These are phyloP conservation scores for Cladophialophora chaetospira DNA, from an alignment of 2,329 filamentous ascomycete species.

Conservation along the genomic window DNA sequence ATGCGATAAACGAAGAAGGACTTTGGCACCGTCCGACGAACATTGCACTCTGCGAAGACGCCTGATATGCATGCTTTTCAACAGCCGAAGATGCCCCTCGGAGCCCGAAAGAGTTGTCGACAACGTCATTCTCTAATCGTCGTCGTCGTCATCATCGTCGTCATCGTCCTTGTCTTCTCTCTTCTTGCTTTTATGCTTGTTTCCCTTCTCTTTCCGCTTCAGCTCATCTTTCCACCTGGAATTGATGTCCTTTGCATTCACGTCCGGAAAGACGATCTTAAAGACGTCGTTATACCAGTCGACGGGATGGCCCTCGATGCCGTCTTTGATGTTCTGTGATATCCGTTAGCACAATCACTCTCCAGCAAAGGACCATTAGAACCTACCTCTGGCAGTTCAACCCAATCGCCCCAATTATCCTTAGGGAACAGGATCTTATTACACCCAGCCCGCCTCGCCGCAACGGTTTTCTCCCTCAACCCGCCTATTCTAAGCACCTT, in stretches of 20 bases:
- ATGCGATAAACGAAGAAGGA: too few relatives aligned
- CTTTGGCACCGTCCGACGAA: too few relatives aligned
- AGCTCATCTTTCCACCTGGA: slow-evolving; percentile 69
- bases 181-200: slow-evolving; percentile 2
- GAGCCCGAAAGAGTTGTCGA: too few relatives aligned
- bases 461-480: slow-evolving; percentile 94
- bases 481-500: slow-evolving; percentile 96
- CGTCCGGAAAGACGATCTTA: slow-evolving; percentile 79
- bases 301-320: slow-evolving; percentile 86
- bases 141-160: too few relatives aligned
- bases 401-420: slow-evolving; percentile 96
- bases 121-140: too few relatives aligned
- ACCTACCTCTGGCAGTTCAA: slow-evolving; percentile 92
- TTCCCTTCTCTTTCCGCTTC: slow-evolving; percentile 43
- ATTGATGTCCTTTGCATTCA: slow-evolving; percentile 74
- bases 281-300: slow-evolving; percentile 96
- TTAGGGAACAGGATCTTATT: slow-evolving; percentile 92
- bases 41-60: too few relatives aligned
- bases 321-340: slow-evolving; percentile 94
- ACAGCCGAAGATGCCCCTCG: too few relatives aligned
- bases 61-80: too few relatives aligned
- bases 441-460: slow-evolving; percentile 86
- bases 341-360: slow-evolving; percentile 60
- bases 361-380: neutral
- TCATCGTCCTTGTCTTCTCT: slow-evolving; percentile 1